phyloP scores from a whole-genome alignment of 345 rosid species.

The Eucalyptus cloeziana region DNA sequence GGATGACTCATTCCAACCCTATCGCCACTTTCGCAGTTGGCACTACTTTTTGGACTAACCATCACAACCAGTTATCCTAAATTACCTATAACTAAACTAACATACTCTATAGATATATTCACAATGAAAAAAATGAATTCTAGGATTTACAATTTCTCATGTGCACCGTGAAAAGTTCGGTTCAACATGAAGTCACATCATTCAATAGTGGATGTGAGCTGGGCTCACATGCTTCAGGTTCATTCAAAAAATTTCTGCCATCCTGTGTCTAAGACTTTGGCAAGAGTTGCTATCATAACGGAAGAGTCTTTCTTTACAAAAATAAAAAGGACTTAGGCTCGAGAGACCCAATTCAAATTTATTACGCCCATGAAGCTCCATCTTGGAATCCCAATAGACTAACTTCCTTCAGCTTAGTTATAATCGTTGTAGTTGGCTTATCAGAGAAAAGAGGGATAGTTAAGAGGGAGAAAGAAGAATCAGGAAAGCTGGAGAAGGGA shows the following conservation, averaged over 20 bases:
- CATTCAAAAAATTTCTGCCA: fast-evolving
- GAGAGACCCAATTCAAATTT: not conserved
- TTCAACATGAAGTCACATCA: not conserved
- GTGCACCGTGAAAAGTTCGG: fast-evolving
- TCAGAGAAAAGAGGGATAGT: not conserved
- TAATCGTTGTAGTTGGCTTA: not conserved
- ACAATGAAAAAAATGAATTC: not conserved
- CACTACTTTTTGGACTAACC: not conserved
- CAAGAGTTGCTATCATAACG: not conserved
- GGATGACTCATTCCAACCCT: not conserved
- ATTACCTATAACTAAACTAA: not conserved
- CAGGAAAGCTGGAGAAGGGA: not conserved
- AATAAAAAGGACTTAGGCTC: no score
- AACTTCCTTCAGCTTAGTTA: not conserved
- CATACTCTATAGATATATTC: not conserved
- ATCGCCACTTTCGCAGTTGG: not conserved
- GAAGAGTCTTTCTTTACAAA: fast-evolving
- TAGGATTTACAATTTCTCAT: not conserved
- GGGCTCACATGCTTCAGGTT: not conserved
- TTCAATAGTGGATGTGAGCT: not conserved
- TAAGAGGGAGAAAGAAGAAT: not conserved
- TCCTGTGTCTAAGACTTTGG: not conserved
- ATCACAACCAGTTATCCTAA: not conserved
- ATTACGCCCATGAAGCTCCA: not conserved
- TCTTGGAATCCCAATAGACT: not conserved